Evolutionary conservation across 2,329 filamentous ascomycete genomes (phyloP), one percentile per base, ranked within the genome.

Genomic region (Ophiocordyceps robertsii): DNA sequence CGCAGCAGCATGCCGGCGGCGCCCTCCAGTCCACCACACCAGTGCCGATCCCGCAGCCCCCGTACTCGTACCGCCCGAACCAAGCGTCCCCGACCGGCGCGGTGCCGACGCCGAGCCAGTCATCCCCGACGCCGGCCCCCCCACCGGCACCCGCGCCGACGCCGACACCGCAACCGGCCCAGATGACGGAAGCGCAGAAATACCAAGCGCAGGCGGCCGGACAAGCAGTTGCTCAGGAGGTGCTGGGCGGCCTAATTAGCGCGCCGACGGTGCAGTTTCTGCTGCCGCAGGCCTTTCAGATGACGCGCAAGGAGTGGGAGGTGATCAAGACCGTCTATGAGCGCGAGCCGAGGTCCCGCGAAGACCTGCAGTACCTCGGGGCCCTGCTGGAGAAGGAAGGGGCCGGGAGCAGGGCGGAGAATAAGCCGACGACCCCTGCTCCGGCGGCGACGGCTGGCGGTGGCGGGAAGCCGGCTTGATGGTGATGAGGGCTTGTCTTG

Each of bases 251-350:
- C 0, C 67, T 82, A 37, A 73, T 80, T 12, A 67, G 66, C 19
- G 74, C 76, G 14, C 76, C 81, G 0, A 83, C 81, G 0, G 77
- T 85, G 9, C 69, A 75, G 21, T 82, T 87, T 51, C 64, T 89
- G 5, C 66, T 87, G 37, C 75, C 78, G 6, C 79, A 84, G 49
- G 81, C 80, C 1, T 76, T 72, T 17, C 72, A 74, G 40, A 85
- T 84, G 68, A 71, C 79, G 38, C 68, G 75, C n/a, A 65, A 73
- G 14, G 84, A 93, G 55, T 82, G 92, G 73, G 69, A 75, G 43
- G 76, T 92, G 27, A 75, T 95, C 47, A 71, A 74, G 41, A 70
- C 73, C 33, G 80, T 90, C 13, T 69, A 87, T 21, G 72, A 79
- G 40, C 68, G 71, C 11, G 79, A 87, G 43, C 76, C 78, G 0